Percentiles rank a stretch among this genome's conserved stretches.
phyloP scores from a whole-genome alignment of 495 filamentous ascomycete genomes.

The Penicillium atrosanguineum region DNA sequence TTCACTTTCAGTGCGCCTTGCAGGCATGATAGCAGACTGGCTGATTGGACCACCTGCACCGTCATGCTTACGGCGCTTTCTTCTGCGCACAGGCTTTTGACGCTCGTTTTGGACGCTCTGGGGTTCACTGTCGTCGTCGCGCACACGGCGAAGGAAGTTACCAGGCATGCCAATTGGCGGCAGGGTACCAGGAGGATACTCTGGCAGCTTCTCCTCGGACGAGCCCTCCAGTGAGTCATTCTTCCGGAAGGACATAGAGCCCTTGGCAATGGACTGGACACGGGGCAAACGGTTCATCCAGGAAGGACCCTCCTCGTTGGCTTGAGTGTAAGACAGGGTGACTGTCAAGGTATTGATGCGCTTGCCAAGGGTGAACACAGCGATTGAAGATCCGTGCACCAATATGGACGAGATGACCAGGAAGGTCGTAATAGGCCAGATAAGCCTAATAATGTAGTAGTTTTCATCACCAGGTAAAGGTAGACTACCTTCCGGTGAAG shows the following conservation, averaged over 20 bases:
- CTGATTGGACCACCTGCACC: conserved; percentile 85
- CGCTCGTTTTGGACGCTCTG: conserved; percentile 58
- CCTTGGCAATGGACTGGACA: conserved; percentile 76
- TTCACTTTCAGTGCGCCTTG: conserved; percentile 42
- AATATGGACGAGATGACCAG: conserved; percentile 92
- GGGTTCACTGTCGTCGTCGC: conserved; percentile 61
- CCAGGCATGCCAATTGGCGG: conserved; percentile 72
- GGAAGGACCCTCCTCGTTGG: conserved; percentile 80
- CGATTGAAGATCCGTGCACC: conserved; percentile 96
- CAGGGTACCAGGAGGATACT: conserved; percentile 75
- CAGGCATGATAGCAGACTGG: conserved; percentile 85
- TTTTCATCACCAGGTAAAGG: conserved; percentile 52
- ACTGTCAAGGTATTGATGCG: conserved; percentile 96
- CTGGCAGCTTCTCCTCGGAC: conserved; percentile 60
- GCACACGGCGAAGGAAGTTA: conserved; percentile 78
- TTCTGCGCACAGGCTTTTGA: conserved; percentile 47
- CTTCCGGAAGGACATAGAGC: conserved; percentile 77
- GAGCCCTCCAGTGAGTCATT: conserved; percentile 51
- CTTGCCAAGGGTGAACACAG: conserved; percentile 97
- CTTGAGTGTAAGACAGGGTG: conserved; percentile 91
- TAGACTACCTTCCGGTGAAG: conserved; percentile 61
- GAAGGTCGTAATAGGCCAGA: conserved; percentile 97
- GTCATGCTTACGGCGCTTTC: conserved; percentile 67
- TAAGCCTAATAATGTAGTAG: conserved; percentile 70
- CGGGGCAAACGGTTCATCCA: conserved; percentile 96